Conservation (phyloP, 192 early-diverging fungal genomes). For the Mortierella claussenii region DNA sequence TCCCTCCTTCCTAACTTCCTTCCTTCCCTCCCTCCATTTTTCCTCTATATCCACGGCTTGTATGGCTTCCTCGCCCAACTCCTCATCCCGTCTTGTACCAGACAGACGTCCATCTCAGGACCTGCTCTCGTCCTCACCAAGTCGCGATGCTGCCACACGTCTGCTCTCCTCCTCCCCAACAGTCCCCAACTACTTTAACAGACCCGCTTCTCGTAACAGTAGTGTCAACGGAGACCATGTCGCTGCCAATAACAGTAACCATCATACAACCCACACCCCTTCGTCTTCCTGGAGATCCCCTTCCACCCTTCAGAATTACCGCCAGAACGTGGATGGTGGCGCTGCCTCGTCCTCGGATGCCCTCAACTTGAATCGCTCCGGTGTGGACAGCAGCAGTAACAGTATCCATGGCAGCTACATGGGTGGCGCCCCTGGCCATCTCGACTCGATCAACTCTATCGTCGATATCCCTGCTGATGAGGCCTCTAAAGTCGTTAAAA, state of each 20-base stretch:
- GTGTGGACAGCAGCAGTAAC: slow-evolving; percentile 39
- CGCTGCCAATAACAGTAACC: too few species aligned
- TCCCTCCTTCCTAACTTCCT: background rate
- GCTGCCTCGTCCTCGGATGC: background rate
- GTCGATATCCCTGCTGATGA: slow-evolving; percentile 64
- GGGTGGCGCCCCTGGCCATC: background rate
- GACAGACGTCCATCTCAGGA: slow-evolving; percentile 25
- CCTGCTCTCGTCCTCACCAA: slow-evolving; percentile 39
- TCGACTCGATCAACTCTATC: slow-evolving; percentile 26
- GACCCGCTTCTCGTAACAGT: slow-evolving; percentile 34
- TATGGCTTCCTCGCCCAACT: slow-evolving; percentile 32
- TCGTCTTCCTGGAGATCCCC: slow-evolving; percentile 48
- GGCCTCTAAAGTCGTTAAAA: slow-evolving; percentile 73
- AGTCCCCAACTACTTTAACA: slow-evolving; percentile 25
- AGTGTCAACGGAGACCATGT: slow-evolving; percentile 11
- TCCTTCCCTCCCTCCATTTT: background rate
- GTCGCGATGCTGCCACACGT: slow-evolving; percentile 32
- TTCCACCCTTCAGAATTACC: slow-evolving; percentile 50
- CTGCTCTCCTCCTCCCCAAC: slow-evolving; percentile 44
- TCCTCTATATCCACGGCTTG: background rate
- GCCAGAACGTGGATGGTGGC: slow-evolving; percentile 15
- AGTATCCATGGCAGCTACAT: slow-evolving; percentile 35
- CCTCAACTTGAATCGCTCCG: slow-evolving; percentile 12
- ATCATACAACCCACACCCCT: too few species aligned
- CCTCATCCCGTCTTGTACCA: slow-evolving; percentile 4